These are phyloP conservation scores for Bipolaris zeicola DNA, from an alignment of 2,329 filamentous ascomycete genomes.

Conservation along the genomic window DNA sequence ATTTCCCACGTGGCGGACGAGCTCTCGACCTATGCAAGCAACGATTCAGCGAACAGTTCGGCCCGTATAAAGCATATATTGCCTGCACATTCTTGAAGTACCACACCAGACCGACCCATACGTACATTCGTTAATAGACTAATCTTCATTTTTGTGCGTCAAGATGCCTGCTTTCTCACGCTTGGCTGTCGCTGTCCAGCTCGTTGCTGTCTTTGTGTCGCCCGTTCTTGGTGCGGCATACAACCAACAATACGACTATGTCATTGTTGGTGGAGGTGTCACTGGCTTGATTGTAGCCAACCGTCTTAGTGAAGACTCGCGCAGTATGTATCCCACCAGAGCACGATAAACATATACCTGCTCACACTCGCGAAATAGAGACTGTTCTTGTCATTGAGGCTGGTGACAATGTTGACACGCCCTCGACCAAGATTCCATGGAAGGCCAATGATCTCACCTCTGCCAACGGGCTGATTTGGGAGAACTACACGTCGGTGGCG, in stretches of 20 bases:
- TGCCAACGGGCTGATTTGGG: constrained; percentile 28
- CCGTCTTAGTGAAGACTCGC: constrained; percentile 32
- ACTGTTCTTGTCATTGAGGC: constrained; percentile 37
- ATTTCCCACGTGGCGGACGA: constrained; percentile 19
- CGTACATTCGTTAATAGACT: constrained; percentile 24
- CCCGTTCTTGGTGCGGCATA: constrained; percentile 23
- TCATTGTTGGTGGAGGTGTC: constrained; percentile 41
- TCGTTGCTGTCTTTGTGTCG: constrained; percentile 28
- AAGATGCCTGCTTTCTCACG: constrained; percentile 35
- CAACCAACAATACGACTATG: constrained; percentile 35
- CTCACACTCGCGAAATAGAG: constrained; percentile 17
- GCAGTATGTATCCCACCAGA: constrained; percentile 17
- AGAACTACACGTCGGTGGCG: constrained; percentile 28
- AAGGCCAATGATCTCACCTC: constrained; percentile 33
- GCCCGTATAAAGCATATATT: constrained; percentile 27
- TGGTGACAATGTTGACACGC: constrained; percentile 32
- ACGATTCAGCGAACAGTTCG: constrained; percentile 5
- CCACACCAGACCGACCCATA: constrained; percentile 9
- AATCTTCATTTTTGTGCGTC: constrained; percentile 8
- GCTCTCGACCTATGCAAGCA: constrained; percentile 18
- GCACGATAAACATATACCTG: not conserved
- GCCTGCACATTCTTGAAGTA: constrained; percentile 5
- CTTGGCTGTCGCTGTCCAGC: constrained; percentile 33
- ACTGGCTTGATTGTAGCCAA: constrained; percentile 39
- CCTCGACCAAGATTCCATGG: constrained; percentile 34